Evolutionary conservation across 352 stramenopile species (phyloP), one percentile per base, ranked within the genome.

Genomic region (Pythium phragmiticola): DNA sequence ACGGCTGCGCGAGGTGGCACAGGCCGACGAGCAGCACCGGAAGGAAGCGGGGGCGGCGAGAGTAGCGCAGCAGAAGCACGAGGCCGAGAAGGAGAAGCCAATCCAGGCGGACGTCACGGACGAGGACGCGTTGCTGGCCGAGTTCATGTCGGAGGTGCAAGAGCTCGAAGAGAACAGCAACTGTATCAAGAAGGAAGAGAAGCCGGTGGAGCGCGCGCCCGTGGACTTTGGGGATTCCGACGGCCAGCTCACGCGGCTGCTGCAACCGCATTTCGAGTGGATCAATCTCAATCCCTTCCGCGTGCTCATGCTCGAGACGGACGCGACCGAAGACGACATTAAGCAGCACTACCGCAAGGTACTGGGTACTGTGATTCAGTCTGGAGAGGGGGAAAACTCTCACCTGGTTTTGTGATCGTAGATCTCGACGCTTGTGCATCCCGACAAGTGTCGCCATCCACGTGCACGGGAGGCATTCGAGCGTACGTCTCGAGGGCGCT

Each of bases 291-390:
- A 96, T 30, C 88, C 88, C 7, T 96, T 89, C 60, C 70, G 84
- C 43, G 88, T 96, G 33, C 73, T 96, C 23, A 95, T 96, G 88
- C 77, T 96, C 41, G 81, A 94, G 37, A 84, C 75, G 21, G 87
- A 94, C 45, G 88, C 88, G 4, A 89, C 82, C 1, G 85, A 95
- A 28, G 88, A 96, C 41, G 85, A 96, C 43, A 95, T 96, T 80
- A 94, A 94, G 66, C 87, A 95, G 75, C 87, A 94, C 72, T 96
- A 96, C 46, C 80, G 87, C 53, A 96, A 96, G 75, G 85, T 90
- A 51, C 4, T 28, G 26, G 26, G 26, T 2, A 28, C 26, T 28
- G 4, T 4, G 4, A 28, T 2, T 28, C 26, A 28, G 26, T 39
- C 34, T 39, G 34, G 7, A 39, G 1, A 30, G 41, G 28, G 8